Base-by-base conservation (phyloP, 1,284 basidiomycete species). In the Trichosporon faecale region DNA sequence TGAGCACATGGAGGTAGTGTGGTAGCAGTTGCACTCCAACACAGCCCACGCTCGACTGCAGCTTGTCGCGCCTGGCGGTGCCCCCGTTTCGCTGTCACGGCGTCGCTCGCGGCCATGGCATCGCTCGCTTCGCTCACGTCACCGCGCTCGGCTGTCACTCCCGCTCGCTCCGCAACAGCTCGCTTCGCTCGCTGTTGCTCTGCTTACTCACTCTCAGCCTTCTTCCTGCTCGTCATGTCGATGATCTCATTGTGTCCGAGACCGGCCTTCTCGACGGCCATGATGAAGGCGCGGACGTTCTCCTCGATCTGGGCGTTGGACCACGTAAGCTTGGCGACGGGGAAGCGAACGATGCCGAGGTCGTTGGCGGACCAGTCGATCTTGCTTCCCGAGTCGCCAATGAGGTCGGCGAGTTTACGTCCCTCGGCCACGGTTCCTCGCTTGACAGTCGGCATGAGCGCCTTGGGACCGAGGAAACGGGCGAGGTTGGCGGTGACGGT, bases 311-410 rank as follows among this genome's bases (percentile, higher is more conserved):
- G 91, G 25, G 89, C 86, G 5, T 89, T 78, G 2, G 91, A 87
- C 79, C 93, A 96, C 72, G 89, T 80, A 82, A 92, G 85, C 91
- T 93, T 76, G n/a, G 14, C 60, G 46, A 27, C n/a, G 27, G 27
- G 3, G 68, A 31, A 18, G 25, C 68, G 65, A 29, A 98, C 93
- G 29, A 91, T 90, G 16, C 95, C 95, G 35, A 87, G 84, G 79
- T 91, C 91, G 84, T 98, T 94, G 12, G 93, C 92, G 82, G 90
- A 92, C 95, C 95, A 99, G 80, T 98, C 94, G 69, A 91, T 89
- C 12, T 90, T 91, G 12, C 92, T 93, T 67, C 90, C 89, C 31
- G 96, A 88, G 71, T 90, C 89, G 75, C 88, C 87, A 70, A 99
- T 90, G 70, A 91, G 94, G 16, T 89, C 89, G 16, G 86, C 89